Conservation (phyloP, 202 grass and related monocot species). For the Bolboschoenoplectus hybrid region DNA sequence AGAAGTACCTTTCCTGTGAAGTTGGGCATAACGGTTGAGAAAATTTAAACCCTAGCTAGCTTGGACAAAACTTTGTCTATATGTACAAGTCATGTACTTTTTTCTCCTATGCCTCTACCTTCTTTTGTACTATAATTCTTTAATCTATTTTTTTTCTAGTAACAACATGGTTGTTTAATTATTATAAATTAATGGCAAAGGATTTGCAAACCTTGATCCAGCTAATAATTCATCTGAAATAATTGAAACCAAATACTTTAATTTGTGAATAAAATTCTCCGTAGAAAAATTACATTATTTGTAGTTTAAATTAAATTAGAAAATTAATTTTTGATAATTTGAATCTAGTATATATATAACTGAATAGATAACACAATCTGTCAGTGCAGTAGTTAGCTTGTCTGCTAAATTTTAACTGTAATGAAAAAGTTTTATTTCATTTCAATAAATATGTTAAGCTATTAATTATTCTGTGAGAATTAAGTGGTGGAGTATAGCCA, state of each 20-base stretch:
- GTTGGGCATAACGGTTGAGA: constrained; percentile 69
- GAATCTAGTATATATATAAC: background rate
- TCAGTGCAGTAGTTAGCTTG: background rate
- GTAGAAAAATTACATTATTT: background rate
- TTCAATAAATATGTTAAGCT: background rate
- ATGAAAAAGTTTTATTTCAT: background rate
- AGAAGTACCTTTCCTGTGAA: constrained; percentile 48
- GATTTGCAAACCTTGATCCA: constrained; percentile 4
- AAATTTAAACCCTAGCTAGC: constrained; percentile 38
- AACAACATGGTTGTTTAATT: background rate
- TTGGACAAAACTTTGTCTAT: constrained; percentile 46
- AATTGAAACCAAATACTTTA: background rate
- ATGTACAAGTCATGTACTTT: constrained; percentile 32
- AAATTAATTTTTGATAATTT: background rate
- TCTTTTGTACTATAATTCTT: constrained; percentile 32
- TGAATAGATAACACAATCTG: background rate
- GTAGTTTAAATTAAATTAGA: background rate
- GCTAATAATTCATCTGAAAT: background rate
- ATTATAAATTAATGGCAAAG: background rate
- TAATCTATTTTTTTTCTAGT: constrained; percentile 10
- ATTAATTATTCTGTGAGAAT: background rate
- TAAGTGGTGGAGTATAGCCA: background rate
- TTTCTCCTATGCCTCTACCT: constrained; percentile 1
- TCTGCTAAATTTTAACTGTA: background rate
- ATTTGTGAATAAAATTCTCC: background rate